Evolutionary conservation across 2,329 filamentous ascomycete genomes (phyloP).

Genomic region (Pseudonectria foliicola): DNA sequence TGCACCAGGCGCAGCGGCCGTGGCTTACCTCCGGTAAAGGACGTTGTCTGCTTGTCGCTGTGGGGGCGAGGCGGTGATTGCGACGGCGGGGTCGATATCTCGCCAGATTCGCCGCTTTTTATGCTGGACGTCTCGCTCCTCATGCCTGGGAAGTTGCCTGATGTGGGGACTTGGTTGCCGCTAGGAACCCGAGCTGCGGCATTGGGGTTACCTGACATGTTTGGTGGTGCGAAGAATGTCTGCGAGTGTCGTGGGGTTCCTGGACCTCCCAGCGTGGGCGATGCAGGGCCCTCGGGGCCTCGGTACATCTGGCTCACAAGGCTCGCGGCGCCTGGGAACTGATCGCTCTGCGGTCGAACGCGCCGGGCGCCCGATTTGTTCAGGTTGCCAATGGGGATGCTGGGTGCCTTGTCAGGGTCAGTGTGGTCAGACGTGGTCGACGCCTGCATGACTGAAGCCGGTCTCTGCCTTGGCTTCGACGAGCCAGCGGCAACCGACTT

Average conservation of each 20-base stretch:
- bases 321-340: constrained; percentile 56
- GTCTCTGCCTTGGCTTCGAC: constrained; percentile 42
- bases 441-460: constrained; percentile 50
- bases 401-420: constrained; percentile 68
- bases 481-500: constrained; percentile 51
- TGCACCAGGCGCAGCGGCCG: constrained; percentile 82
- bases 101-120: constrained; percentile 61
- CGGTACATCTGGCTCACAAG: constrained; percentile 89
- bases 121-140: constrained; percentile 58
- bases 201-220: constrained; percentile 42
- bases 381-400: constrained; percentile 61
- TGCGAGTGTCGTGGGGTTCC: constrained; percentile 51
- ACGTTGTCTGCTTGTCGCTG: constrained; percentile 48
- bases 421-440: constrained; percentile 38
- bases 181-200: constrained; percentile 46
- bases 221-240: constrained; percentile 53
- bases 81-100: constrained; percentile 37
- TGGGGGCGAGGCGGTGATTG: constrained; percentile 48
- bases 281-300: constrained; percentile 58
- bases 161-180: constrained; percentile 37
- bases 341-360: constrained; percentile 55
- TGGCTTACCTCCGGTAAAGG: constrained; percentile 61
- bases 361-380: constrained; percentile 49
- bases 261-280: constrained; percentile 40
- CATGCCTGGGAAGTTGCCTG: constrained; percentile 66